A percentile compares a stretch with the other conserved stretches of the same genome.
Evolutionary conservation across 441 rosid genomes (phyloP).

Genomic region (Pelargonium myrrhifolium): DNA sequence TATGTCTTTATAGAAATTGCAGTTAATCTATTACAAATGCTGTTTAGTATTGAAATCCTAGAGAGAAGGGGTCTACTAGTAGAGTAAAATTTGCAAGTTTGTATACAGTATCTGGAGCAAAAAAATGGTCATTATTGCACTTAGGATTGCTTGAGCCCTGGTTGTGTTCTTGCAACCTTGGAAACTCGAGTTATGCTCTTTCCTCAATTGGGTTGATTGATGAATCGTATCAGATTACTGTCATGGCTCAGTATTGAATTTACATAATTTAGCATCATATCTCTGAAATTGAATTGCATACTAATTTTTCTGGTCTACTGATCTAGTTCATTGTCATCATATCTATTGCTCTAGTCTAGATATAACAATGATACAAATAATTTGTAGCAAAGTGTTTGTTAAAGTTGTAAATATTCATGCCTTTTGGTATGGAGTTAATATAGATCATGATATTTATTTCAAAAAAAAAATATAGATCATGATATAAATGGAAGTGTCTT

Average conservation of each 20-base stretch:
- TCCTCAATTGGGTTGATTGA: neutral
- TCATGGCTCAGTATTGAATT: neutral
- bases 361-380: neutral
- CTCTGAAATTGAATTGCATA: neutral
- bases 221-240: neutral
- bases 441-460: too few relatives aligned
- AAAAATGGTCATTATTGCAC: neutral
- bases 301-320: neutral
- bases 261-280: neutral
- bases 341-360: neutral
- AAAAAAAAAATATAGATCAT: too few relatives aligned
- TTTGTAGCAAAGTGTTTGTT: neutral
- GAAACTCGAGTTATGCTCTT: neutral
- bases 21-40: neutral
- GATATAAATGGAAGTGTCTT: neutral
- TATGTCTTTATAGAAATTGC: constrained; percentile 1
- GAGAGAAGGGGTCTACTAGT: neutral
- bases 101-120: neutral
- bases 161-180: neutral
- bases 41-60: neutral
- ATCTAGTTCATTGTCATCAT: neutral
- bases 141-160: neutral
- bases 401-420: neutral
- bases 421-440: neutral
- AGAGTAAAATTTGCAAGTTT: neutral